phyloP scores from a whole-genome alignment of 176 grass and related monocot genomes.

The Canna indica region DNA sequence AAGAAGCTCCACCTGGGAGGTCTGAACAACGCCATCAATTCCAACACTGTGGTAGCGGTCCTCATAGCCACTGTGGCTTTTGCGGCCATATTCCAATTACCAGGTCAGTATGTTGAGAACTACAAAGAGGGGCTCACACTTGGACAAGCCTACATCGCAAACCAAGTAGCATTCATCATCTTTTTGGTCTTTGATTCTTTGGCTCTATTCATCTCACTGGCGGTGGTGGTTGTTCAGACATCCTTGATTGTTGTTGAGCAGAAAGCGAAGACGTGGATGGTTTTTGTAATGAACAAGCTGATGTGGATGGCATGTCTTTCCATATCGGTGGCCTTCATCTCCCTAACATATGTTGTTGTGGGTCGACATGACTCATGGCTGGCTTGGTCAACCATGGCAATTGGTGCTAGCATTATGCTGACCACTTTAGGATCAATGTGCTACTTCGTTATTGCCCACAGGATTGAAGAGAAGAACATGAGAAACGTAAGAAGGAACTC shows the following conservation, averaged over 20 bases:
- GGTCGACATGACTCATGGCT: constrained; percentile 5
- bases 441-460: constrained; percentile 9
- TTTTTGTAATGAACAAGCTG: constrained; percentile 20
- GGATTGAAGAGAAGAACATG: constrained; percentile 11
- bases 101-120: not conserved
- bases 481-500: constrained; percentile 14
- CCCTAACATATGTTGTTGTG: constrained; percentile 15
- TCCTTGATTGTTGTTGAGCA: constrained; percentile 22
- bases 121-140: not conserved
- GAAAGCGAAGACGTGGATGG: constrained; percentile 17
- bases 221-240: constrained; percentile 20
- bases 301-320: constrained; percentile 16
- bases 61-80: constrained; percentile 19
- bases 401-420: constrained; percentile 15
- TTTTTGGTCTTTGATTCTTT: constrained; percentile 16
- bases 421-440: constrained; percentile 15
- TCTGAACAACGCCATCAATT: constrained; percentile 25
- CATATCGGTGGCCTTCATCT: constrained; percentile 15
- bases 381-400: constrained; percentile 18
- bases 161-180: constrained; percentile 18
- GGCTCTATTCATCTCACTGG: constrained; percentile 17
- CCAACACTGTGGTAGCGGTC: constrained; percentile 15
- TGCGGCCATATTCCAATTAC: constrained; percentile 18
- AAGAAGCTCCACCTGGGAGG: constrained; percentile 22
- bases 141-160: constrained; percentile 9